Evolutionary conservation across 2,329 filamentous ascomycete genomes (phyloP).

Genomic region (Onygenales sp.): DNA sequence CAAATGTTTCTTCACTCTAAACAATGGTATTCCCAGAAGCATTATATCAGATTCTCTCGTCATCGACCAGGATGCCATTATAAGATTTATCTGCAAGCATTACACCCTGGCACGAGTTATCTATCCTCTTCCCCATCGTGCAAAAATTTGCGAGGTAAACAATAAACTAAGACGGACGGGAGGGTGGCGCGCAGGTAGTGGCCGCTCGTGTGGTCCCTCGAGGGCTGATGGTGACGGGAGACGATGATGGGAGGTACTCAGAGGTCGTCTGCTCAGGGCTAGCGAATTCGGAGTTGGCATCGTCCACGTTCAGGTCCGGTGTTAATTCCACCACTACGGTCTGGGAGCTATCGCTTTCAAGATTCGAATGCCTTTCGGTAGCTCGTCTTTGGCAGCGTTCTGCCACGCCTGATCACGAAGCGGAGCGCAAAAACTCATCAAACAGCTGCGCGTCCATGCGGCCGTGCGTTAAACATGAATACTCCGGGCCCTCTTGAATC

Average conservation of each 20-base stretch:
- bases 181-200: slow-evolving; percentile 9
- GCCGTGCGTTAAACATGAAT: slow-evolving; percentile 19
- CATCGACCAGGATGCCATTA: no score
- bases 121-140: no score
- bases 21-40: no score
- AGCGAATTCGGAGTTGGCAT: slow-evolving; percentile 8
- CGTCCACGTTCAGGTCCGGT: slow-evolving; percentile 11
- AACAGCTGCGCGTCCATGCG: slow-evolving; percentile 10
- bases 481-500: slow-evolving; percentile 19
- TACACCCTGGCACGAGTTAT: no score
- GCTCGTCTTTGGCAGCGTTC: slow-evolving; percentile 6
- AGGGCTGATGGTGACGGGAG: slow-evolving; percentile 8
- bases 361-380: slow-evolving; percentile 15
- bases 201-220: slow-evolving; percentile 12
- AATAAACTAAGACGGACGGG: no score
- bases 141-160: no score
- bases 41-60: no score
- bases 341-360: slow-evolving; percentile 13
- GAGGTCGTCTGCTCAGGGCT: slow-evolving; percentile 12
- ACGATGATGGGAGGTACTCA: slow-evolving; percentile 14
- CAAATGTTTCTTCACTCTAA: no score
- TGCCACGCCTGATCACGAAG: slow-evolving; percentile 15
- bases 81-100: no score
- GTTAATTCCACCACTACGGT: slow-evolving; percentile 14
- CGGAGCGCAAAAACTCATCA: slow-evolving; percentile 16